Percentiles rank a stretch among this genome's conserved stretches.
Evolutionary conservation across 1,284 basidiomycete species (phyloP).

Genomic region (Moniliophthora roreri): DNA sequence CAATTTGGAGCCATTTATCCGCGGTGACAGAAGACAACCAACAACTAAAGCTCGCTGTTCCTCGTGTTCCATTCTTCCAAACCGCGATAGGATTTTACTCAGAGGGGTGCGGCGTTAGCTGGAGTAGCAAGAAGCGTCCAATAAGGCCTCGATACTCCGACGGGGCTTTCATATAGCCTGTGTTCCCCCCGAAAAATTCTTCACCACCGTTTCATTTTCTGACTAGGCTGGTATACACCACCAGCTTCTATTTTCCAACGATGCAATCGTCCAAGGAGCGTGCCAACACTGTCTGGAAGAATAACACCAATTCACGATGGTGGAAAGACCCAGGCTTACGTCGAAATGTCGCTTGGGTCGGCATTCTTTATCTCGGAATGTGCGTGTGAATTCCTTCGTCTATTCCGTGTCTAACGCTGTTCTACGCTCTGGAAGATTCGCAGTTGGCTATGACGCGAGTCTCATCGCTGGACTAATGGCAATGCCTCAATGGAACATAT

Average conservation of each 20-base stretch:
- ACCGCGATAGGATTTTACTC: no score
- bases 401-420: not conserved
- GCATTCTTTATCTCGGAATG: constrained; percentile 12
- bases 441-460: constrained; percentile 10
- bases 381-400: not conserved
- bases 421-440: constrained; percentile 2
- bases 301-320: constrained; percentile 11
- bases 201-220: no score
- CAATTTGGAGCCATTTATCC: no score
- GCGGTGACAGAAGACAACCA: no score
- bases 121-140: no score
- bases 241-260: not conserved
- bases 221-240: no score
- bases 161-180: no score
- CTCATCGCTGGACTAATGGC: constrained; percentile 11
- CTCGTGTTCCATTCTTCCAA: no score
- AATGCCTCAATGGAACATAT: constrained; percentile 12
- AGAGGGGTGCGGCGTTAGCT: no score
- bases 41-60: no score
- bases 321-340: constrained; percentile 14
- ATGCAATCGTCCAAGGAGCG: not conserved
- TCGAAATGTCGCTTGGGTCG: constrained; percentile 11
- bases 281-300: constrained; percentile 6
- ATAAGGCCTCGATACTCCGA: no score
- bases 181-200: no score